phyloP scores from a whole-genome alignment of 441 rosid species.

The Eruca vesicaria region DNA sequence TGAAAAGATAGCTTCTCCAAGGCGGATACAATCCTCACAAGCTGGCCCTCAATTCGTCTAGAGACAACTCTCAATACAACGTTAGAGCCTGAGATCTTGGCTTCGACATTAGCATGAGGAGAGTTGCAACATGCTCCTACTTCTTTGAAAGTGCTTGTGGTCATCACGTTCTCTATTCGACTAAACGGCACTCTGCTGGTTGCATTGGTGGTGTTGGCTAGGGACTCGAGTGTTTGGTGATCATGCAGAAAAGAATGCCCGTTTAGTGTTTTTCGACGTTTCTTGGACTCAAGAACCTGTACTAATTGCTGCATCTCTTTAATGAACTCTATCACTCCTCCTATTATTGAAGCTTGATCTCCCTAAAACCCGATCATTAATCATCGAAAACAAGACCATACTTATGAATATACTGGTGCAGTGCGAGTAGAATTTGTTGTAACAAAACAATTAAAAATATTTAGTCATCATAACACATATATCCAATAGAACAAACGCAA shows the following conservation, averaged over 20 bases:
- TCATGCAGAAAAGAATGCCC: slow-evolving; percentile 48
- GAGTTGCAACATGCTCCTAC: slow-evolving; percentile 75
- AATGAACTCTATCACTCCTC: slow-evolving; percentile 86
- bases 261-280: slow-evolving; percentile 69
- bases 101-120: slow-evolving; percentile 84
- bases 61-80: slow-evolving; percentile 68
- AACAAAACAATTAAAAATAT: background rate
- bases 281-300: slow-evolving; percentile 81
- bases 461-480: background rate
- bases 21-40: slow-evolving; percentile 61
- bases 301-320: slow-evolving; percentile 82
- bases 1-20: slow-evolving; percentile 76
- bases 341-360: slow-evolving; percentile 93
- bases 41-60: slow-evolving; percentile 57
- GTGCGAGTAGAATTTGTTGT: no score
- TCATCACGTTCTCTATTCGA: slow-evolving; percentile 33
- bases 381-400: slow-evolving; percentile 8
- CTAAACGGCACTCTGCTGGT: slow-evolving; percentile 25
- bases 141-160: slow-evolving; percentile 44
- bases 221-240: slow-evolving; percentile 30
- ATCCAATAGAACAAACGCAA: background rate
- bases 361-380: slow-evolving; percentile 43
- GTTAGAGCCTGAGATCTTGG: slow-evolving; percentile 82
- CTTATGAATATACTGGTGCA: background rate
- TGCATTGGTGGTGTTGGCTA: background rate